phyloP scores from a whole-genome alignment of 2,329 filamentous ascomycete species.

The Ilyonectria mors-panacis region DNA sequence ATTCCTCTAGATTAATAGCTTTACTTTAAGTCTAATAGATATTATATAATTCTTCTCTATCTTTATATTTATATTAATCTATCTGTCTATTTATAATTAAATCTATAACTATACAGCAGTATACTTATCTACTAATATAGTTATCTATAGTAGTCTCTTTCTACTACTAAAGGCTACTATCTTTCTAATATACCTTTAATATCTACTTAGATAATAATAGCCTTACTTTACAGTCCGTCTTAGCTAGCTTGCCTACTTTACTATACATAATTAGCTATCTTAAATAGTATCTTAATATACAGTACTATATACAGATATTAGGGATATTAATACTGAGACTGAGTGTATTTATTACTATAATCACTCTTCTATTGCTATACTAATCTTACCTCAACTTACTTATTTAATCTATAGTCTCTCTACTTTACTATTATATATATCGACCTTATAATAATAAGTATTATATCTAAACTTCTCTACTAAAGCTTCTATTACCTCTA shows the following conservation, averaged over 20 bases:
- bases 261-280: constrained; percentile 19
- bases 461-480: background rate
- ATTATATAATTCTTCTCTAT: constrained; percentile 22
- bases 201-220: constrained; percentile 14
- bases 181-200: background rate
- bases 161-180: background rate
- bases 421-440: constrained; percentile 1
- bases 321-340: constrained; percentile 19
- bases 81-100: constrained; percentile 16
- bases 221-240: constrained; percentile 14
- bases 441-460: constrained; percentile 15
- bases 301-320: constrained; percentile 13
- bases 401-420: constrained; percentile 13
- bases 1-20: background rate
- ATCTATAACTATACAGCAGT: constrained; percentile 11
- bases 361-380: constrained; percentile 18
- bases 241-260: constrained; percentile 23
- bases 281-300: constrained; percentile 17
- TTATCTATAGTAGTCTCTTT: background rate
- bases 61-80: constrained; percentile 1
- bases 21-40: constrained; percentile 2
- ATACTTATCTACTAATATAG: constrained; percentile 3
- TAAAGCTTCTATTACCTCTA: constrained; percentile 10
- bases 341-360: constrained; percentile 19
- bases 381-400: background rate